phyloP scores from a whole-genome alignment of 257 asterid genomes.

The Solanum pennellii region DNA sequence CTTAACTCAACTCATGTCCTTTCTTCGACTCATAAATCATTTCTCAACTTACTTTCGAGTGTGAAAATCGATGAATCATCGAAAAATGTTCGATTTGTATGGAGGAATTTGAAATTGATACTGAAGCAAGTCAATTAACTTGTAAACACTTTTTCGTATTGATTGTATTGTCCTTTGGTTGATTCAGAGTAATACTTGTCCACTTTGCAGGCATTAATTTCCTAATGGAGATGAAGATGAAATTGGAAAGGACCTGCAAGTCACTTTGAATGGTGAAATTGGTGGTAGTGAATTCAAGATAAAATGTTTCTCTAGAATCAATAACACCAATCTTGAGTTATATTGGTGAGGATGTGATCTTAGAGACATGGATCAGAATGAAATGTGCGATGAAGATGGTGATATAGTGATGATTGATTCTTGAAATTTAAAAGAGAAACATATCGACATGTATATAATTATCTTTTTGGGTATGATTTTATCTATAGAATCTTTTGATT shows the following conservation, averaged over 20 bases:
- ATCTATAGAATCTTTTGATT: not conserved
- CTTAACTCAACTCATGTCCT: not conserved
- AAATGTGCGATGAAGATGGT: conserved; percentile 42
- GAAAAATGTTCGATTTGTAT: conserved; percentile 37
- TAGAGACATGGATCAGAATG: conserved; percentile 4
- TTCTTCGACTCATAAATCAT: conserved; percentile 19
- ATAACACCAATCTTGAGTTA: not conserved
- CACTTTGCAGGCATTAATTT: conserved; percentile 33
- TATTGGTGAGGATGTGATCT: not conserved
- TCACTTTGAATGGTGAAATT: not conserved
- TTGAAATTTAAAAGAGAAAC: not conserved
- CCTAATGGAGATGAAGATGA: conserved; percentile 6
- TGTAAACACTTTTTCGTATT: conserved; percentile 39
- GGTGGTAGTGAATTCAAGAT: not conserved
- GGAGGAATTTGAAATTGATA: not conserved
- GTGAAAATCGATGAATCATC: conserved; percentile 7
- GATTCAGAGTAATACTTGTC: conserved; percentile 35
- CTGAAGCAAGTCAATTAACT: conserved; percentile 17
- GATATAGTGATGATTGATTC: conserved; percentile 45
- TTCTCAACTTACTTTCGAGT: conserved; percentile 14
- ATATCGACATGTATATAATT: not conserved
- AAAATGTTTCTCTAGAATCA: not conserved
- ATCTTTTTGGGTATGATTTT: not conserved
- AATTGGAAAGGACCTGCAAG: not conserved
- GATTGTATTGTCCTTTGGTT: conserved; percentile 43